Conservation (phyloP, 2,329 filamentous ascomycete genomes). For the Dactylellina haptotyla region DNA sequence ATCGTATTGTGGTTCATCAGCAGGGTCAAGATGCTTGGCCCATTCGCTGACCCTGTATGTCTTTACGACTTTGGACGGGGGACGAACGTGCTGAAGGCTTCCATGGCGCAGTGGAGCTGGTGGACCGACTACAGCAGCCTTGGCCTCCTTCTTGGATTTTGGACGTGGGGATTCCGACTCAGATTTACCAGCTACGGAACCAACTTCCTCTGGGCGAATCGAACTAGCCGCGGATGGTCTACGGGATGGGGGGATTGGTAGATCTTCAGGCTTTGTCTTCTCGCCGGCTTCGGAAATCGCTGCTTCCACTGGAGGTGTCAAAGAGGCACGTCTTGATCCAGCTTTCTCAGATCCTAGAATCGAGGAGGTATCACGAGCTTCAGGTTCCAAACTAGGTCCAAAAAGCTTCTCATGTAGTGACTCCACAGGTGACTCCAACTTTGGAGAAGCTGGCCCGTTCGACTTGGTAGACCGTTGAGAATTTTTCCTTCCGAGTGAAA, state of each 20-base stretch:
- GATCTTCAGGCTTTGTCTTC: conserved; percentile 7
- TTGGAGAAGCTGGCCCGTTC: conserved; percentile 13
- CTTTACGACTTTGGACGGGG: conserved; percentile 75
- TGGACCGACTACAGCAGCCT: conserved; percentile 32
- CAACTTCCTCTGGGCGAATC: conserved; percentile 13
- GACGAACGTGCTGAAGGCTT: conserved; percentile 44
- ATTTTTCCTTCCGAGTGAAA: conserved; percentile 31
- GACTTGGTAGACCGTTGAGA: conserved; percentile 48
- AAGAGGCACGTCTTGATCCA: conserved; percentile 11
- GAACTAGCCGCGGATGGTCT: conserved; percentile 18
- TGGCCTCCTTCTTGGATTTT: conserved; percentile 37
- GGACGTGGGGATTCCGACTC: not conserved
- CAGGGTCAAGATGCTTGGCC: conserved; percentile 85
- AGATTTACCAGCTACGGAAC: conserved; percentile 4
- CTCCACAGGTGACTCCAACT: conserved; percentile 17
- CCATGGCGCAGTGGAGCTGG: conserved; percentile 48
- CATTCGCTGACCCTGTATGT: conserved; percentile 94
- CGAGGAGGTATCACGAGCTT: not conserved
- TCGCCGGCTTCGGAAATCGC: not conserved
- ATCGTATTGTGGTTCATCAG: conserved; percentile 76
- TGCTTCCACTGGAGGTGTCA: not conserved
- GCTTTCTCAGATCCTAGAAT: conserved; percentile 13
- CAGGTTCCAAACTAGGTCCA: not conserved
- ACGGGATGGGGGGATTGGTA: not conserved
- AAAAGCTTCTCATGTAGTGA: not conserved